Evolutionary conservation across 768 basidiomycete species (phyloP), one percentile per base, ranked within the genome.

Genomic region (Lentinus tigrinus): DNA sequence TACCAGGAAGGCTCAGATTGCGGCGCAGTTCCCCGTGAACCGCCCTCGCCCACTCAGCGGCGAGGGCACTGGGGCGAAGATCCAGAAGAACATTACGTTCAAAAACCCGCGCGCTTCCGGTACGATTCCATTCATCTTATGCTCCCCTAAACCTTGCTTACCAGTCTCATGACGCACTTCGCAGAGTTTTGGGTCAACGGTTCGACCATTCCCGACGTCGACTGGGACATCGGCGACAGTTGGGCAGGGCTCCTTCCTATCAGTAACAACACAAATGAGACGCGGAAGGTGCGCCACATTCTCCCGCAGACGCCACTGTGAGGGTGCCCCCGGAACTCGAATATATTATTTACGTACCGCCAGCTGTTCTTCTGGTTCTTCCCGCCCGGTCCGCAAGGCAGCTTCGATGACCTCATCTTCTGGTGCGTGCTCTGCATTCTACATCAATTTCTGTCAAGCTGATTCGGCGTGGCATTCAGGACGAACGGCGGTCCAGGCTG

Each of bases 331-430:
- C 24, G 16, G 19, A 23, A 17, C n/a, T 24, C 42, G 40, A 24
- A 46, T n/a, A 38, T 51, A 28, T 52, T 39, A 26, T 34, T 36
- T n/a, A 24, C 26, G 21, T 36, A 7, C 10, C 38, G 28, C 6
- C 53, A 91, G 87, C 78, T 90, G 14, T 91, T 87, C 75, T 91
- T 91, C 74, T 91, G 89, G 89, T 87, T 89, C 72, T 91, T 89
- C 75, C 89, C 89, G 52, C 87, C 89, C 1, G 88, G 87, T 3
- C 86, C 87, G 0, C 73, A 83, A 63, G 89, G 88, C n/a, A 87
- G 83, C 61, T 66, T 80, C 3, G 87, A 91, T 63, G 88, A 91
- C 66, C 65, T 91, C 42, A 85, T 91, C 27, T 88, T 90, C 70
- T 91, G 89, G 89, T 86, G 62, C 47, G 73, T 48, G 44, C 8